These are phyloP conservation scores for Ascochyta koolunga DNA, from an alignment of 2,329 filamentous ascomycete genomes.

Conservation along the genomic window DNA sequence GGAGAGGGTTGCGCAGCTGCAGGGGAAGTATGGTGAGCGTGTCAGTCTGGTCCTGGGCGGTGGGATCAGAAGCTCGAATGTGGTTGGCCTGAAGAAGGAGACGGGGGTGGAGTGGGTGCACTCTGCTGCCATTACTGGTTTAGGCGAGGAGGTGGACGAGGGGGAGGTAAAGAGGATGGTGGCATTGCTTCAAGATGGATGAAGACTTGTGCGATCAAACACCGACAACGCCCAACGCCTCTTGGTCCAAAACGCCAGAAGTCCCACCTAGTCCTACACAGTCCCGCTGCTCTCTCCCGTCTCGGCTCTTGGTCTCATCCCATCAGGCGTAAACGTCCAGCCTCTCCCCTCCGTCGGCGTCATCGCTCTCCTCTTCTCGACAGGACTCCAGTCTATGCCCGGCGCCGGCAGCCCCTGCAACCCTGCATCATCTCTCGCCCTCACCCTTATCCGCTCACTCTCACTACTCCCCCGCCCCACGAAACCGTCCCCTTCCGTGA, in stretches of 20 bases:
- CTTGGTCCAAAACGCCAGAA: neutral
- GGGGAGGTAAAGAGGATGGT: slow-evolving; percentile 34
- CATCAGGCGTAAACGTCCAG: slow-evolving; percentile 38
- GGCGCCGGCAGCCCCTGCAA: slow-evolving; percentile 39
- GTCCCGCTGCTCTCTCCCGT: slow-evolving; percentile 47
- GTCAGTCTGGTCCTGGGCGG: slow-evolving; percentile 59
- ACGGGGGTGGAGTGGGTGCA: slow-evolving; percentile 50
- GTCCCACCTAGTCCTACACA: slow-evolving; percentile 14
- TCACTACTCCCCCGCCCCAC: slow-evolving; percentile 10
- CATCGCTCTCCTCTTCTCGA: slow-evolving; percentile 48
- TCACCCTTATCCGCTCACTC: slow-evolving; percentile 17
- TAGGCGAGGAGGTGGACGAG: slow-evolving; percentile 40
- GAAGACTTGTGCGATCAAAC: neutral
- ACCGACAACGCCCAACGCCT: neutral
- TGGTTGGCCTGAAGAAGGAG: slow-evolving; percentile 40
- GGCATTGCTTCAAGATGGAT: slow-evolving; percentile 1
- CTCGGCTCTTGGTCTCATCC: slow-evolving; percentile 43
- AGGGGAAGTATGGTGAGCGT: slow-evolving; percentile 34
- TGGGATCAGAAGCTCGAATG: slow-evolving; percentile 55
- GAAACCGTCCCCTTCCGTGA: slow-evolving; percentile 38
- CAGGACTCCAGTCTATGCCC: slow-evolving; percentile 48
- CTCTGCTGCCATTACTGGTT: slow-evolving; percentile 51
- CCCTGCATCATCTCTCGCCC: slow-evolving; percentile 43
- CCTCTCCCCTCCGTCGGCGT: slow-evolving; percentile 46
- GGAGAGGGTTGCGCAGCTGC: slow-evolving; percentile 40